Evolutionary conservation across 2,329 filamentous ascomycete species (phyloP).

Genomic region (Zymoseptoria pseudotritici): DNA sequence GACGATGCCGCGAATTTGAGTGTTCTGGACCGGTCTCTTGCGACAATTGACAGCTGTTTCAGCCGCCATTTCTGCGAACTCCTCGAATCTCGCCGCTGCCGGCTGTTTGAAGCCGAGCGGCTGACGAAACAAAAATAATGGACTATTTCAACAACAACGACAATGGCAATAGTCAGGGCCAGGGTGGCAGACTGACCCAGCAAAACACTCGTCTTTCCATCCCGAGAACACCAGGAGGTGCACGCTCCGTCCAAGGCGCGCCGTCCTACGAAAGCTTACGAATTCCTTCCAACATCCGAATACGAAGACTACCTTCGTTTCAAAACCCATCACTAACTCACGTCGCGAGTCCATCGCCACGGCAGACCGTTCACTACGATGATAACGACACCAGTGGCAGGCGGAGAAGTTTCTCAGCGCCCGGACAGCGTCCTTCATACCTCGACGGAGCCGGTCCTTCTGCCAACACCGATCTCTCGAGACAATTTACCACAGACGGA

Average conservation of each 20-base stretch:
- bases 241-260: constrained; percentile 12
- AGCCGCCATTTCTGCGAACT: not conserved
- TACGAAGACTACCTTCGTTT: constrained; percentile 24
- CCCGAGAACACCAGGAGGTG: constrained; percentile 10
- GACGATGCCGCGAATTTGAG: not conserved
- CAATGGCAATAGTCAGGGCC: constrained; percentile 1
- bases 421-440: constrained; percentile 16
- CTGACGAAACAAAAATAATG: constrained; percentile 7
- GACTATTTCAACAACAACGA: constrained; percentile 22
- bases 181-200: constrained; percentile 8
- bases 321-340: constrained; percentile 12
- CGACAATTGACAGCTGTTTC: not conserved
- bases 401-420: constrained; percentile 27
- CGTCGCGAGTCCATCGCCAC: constrained; percentile 5
- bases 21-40: not conserved
- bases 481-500: constrained; percentile 20
- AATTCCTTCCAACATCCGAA: constrained; percentile 27
- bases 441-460: constrained; percentile 7
- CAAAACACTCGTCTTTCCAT: constrained; percentile 12
- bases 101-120: not conserved
- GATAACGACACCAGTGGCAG: constrained; percentile 17
- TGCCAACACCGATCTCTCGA: constrained; percentile 13
- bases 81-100: not conserved
- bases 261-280: constrained; percentile 25
- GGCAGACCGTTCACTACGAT: constrained; percentile 8